A percentile compares a stretch with the other conserved stretches of the same genome.
Conservation (phyloP, 768 basidiomycete genomes). For the Asterophora parasitica region DNA sequence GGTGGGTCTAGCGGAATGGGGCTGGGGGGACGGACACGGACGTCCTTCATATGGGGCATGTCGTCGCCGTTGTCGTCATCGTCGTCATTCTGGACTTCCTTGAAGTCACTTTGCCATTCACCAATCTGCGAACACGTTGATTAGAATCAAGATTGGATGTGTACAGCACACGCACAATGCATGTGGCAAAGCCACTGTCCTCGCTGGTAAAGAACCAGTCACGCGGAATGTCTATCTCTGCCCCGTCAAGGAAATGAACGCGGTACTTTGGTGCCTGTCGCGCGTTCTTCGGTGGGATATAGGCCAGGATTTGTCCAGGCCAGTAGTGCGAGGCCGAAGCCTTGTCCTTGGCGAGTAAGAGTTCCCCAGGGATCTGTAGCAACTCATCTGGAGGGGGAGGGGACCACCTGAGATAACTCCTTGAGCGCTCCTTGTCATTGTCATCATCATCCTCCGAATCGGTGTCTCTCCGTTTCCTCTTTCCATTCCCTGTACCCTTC, state of each 20-base stretch:
- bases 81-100: constrained; percentile 34
- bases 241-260: constrained; percentile 57
- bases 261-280: constrained; percentile 39
- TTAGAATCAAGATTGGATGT: background rate
- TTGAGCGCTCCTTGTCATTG: constrained; percentile 11
- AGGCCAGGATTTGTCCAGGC: constrained; percentile 60
- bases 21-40: constrained; percentile 27
- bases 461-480: constrained; percentile 24
- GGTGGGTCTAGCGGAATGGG: constrained; percentile 39
- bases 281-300: constrained; percentile 38
- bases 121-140: constrained; percentile 40
- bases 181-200: constrained; percentile 58
- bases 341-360: constrained; percentile 49
- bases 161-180: constrained; percentile 37
- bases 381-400: constrained; percentile 43
- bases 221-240: constrained; percentile 35
- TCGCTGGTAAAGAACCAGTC: constrained; percentile 53
- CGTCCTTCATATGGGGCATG: constrained; percentile 4
- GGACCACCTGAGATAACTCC: constrained; percentile 31
- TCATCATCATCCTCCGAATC: constrained; percentile 3
- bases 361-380: constrained; percentile 63
- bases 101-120: constrained; percentile 42
- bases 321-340: constrained; percentile 43
- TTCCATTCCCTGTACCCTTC: constrained; percentile 6
- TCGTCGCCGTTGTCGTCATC: constrained; percentile 28